Evolutionary conservation across 345 rosid species (phyloP).

Genomic region (Iberis pinnata): DNA sequence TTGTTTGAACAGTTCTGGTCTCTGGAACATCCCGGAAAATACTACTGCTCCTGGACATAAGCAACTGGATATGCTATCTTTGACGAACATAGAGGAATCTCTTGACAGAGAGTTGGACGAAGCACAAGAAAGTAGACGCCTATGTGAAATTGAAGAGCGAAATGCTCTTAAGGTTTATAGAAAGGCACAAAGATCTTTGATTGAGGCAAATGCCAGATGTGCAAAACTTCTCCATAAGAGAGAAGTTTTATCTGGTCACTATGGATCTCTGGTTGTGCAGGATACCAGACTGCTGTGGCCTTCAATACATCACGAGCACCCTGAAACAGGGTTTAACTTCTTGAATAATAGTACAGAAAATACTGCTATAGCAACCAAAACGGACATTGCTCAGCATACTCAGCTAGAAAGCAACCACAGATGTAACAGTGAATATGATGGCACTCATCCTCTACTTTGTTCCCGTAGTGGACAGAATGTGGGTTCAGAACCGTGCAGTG

Average conservation of each 20-base stretch:
- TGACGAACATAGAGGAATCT: constrained; percentile 68
- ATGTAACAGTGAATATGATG: constrained; percentile 18
- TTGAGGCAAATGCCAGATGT: constrained; percentile 86
- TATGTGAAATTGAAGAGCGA: constrained; percentile 89
- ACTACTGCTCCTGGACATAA: constrained; percentile 35
- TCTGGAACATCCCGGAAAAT: constrained; percentile 34
- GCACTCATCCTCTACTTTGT: constrained; percentile 20
- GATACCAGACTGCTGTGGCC: constrained; percentile 54
- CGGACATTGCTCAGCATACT: constrained; percentile 37
- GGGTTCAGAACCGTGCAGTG: constrained; percentile 79
- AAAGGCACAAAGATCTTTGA: constrained; percentile 76
- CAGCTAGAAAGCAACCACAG: constrained; percentile 23
- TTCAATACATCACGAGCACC: constrained; percentile 37
- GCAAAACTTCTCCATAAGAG: constrained; percentile 62
- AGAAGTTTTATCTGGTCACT: constrained; percentile 61
- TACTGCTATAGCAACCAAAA: constrained; percentile 37
- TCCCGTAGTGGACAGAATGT: constrained; percentile 36
- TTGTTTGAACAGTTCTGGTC: constrained; percentile 32
- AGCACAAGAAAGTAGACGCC: constrained; percentile 62
- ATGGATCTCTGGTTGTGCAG: constrained; percentile 53
- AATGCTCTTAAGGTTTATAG: constrained; percentile 82
- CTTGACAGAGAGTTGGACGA: constrained; percentile 80
- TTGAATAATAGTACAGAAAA: constrained; percentile 34
- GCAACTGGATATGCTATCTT: constrained; percentile 38
- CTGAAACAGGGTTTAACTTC: constrained; percentile 35